These are phyloP conservation scores for Chaetomiaceae sp. DNA, from an alignment of 2,329 filamentous ascomycete genomes.

Conservation along the genomic window DNA sequence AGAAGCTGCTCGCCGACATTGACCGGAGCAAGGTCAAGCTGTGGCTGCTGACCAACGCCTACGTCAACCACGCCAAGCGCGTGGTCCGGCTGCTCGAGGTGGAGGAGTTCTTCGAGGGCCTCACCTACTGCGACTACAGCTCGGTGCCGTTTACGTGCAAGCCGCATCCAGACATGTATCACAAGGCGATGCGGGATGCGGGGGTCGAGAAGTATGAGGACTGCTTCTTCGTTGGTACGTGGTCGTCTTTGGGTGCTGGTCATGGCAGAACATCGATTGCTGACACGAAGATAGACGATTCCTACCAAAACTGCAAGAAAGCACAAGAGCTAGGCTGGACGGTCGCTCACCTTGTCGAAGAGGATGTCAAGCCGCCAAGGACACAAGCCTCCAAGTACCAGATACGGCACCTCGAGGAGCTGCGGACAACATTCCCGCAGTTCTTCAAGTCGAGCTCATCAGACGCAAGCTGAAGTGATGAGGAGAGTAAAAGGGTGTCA, in stretches of 20 bases:
- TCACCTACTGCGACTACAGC: conserved; percentile 91
- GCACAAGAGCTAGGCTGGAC: conserved; percentile 82
- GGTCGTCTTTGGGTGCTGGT: neutral
- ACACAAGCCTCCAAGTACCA: conserved; percentile 67
- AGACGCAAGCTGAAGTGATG: neutral
- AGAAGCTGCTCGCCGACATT: conserved; percentile 73
- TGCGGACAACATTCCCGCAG: conserved; percentile 73
- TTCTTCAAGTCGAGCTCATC: conserved; percentile 61
- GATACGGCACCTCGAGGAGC: conserved; percentile 69
- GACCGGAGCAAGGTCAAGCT: conserved; percentile 78
- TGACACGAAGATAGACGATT: conserved; percentile 63
- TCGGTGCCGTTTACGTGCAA: conserved; percentile 76
- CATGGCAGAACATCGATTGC: neutral
- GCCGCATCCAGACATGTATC: conserved; percentile 75
- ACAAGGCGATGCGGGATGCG: conserved; percentile 83
- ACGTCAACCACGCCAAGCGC: conserved; percentile 77
- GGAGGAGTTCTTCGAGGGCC: conserved; percentile 87
- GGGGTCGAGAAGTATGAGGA: conserved; percentile 62
- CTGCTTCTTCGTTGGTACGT: conserved; percentile 90
- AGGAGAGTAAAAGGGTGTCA: no score
- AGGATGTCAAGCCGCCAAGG: conserved; percentile 59
- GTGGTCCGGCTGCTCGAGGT: conserved; percentile 78
- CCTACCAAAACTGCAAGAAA: conserved; percentile 71
- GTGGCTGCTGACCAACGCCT: conserved; percentile 97
- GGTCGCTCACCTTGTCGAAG: conserved; percentile 79